A percentile compares a stretch with the other conserved stretches of the same genome.
Evolutionary conservation across 805 yeast species (phyloP).

Genomic region (Kodamaea laetipori): DNA sequence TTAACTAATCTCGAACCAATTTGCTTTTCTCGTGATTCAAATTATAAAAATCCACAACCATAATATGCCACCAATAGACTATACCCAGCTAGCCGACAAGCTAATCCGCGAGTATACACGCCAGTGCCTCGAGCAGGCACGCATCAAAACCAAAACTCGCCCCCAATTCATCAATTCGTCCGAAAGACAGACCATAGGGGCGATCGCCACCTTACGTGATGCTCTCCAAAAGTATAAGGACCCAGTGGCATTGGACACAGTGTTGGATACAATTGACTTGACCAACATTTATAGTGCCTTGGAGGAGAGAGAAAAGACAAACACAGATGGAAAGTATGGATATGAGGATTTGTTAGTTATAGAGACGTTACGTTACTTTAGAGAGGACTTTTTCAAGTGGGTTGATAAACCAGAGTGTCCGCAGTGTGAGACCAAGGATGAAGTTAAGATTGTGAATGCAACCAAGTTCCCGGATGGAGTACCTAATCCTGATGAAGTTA

Average conservation of each 20-base stretch:
- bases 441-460: slow-evolving; percentile 44
- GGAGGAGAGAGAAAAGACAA: slow-evolving; percentile 43
- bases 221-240: slow-evolving; percentile 14
- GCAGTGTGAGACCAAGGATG: slow-evolving; percentile 43
- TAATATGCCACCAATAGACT: slow-evolving; percentile 8
- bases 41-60: too few species aligned
- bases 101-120: slow-evolving; percentile 15
- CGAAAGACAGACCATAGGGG: neutral
- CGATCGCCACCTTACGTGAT: slow-evolving; percentile 5
- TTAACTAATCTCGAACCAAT: too few species aligned
- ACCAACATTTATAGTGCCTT: slow-evolving; percentile 61
- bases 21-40: too few species aligned
- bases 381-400: slow-evolving; percentile 81
- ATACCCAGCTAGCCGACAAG: slow-evolving; percentile 14
- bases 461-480: slow-evolving; percentile 36
- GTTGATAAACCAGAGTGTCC: slow-evolving; percentile 68
- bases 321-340: slow-evolving; percentile 16
- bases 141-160: neutral
- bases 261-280: slow-evolving; percentile 64
- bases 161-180: slow-evolving; percentile 8
- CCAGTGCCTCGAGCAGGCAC: slow-evolving; percentile 10
- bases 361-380: slow-evolving; percentile 51
- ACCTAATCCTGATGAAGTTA: slow-evolving; percentile 46
- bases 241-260: slow-evolving; percentile 42
- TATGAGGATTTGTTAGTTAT: slow-evolving; percentile 41